Percentiles rank a stretch among this genome's conserved stretches.
Conservation (phyloP, 306 rosid genomes). For the Astragalus glycyphyllos region DNA sequence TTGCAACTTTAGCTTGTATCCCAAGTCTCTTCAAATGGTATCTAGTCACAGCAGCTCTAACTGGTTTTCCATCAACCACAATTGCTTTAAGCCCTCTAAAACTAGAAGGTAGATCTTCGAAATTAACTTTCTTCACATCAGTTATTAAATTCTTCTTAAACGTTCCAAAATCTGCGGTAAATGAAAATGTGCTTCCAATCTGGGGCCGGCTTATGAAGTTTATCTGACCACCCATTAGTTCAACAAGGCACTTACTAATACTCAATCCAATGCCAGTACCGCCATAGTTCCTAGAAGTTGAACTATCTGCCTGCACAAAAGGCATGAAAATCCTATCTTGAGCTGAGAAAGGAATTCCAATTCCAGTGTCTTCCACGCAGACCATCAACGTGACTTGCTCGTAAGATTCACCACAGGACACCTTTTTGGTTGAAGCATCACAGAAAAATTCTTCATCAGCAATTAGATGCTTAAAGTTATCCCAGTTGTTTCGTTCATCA, state of each 20-base stretch:
- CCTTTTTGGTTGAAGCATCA: constrained; percentile 53
- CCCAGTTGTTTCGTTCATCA: constrained; percentile 88
- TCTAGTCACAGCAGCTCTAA: constrained; percentile 91
- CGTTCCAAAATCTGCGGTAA: constrained; percentile 72
- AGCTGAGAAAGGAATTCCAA: constrained; percentile 87
- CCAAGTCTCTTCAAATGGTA: constrained; percentile 97
- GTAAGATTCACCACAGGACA: constrained; percentile 50
- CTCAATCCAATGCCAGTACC: constrained; percentile 99
- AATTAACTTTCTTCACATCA: constrained; percentile 65
- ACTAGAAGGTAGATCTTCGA: constrained; percentile 81
- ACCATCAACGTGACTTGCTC: constrained; percentile 79
- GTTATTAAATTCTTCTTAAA: constrained; percentile 57
- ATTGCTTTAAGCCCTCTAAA: constrained; percentile 83
- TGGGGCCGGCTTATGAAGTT: constrained; percentile 75
- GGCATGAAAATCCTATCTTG: constrained; percentile 90
- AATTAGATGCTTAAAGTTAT: constrained; percentile 68
- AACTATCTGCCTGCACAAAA: constrained; percentile 98
- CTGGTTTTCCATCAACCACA: constrained; percentile 87
- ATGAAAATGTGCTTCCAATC: constrained; percentile 92
- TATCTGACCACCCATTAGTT: constrained; percentile 94
- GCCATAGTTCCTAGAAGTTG: constrained; percentile 93
- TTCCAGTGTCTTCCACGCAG: constrained; percentile 95
- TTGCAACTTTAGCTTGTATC: constrained; percentile 67
- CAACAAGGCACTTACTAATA: constrained; percentile 95
- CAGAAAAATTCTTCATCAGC: constrained; percentile 65